These are phyloP conservation scores for Pelargonium cotyledonis DNA, from an alignment of 441 rosid species.

Conservation along the genomic window DNA sequence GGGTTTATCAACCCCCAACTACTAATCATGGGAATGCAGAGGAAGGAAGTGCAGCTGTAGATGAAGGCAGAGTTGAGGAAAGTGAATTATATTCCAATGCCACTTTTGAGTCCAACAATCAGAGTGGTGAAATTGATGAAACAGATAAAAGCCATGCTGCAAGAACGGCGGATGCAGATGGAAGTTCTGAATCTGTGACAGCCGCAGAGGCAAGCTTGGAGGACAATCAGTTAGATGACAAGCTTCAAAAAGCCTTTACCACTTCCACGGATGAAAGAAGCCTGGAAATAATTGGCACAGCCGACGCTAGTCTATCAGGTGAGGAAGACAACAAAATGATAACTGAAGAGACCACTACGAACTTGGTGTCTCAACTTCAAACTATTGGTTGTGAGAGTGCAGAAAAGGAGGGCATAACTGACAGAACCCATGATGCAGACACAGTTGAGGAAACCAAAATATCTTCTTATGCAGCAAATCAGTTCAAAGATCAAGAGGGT, in stretches of 20 bases:
- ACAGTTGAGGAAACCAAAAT: conserved; percentile 15
- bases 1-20: conserved; percentile 19
- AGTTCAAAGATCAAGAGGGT: conserved; percentile 13
- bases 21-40: conserved; percentile 17
- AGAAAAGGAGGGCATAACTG: conserved; percentile 16
- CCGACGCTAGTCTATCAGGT: conserved; percentile 1
- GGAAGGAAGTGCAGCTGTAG: conserved; percentile 7
- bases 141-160: conserved; percentile 10
- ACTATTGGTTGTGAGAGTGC: conserved; percentile 8
- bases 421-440: conserved; percentile 16
- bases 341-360: conserved; percentile 2
- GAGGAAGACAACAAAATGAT: not conserved
- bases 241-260: conserved; percentile 3
- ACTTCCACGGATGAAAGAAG: conserved; percentile 4
- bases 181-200: conserved; percentile 7
- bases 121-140: conserved; percentile 13
- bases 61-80: conserved; percentile 13
- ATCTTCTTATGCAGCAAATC: conserved; percentile 5
- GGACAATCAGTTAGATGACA: conserved; percentile 6
- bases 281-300: conserved; percentile 6
- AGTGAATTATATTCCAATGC: conserved; percentile 17
- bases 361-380: conserved; percentile 9
- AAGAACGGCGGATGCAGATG: conserved; percentile 14
- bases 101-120: conserved; percentile 12
- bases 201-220: conserved; percentile 2